Conservation (phyloP, 1,139 yeast species). For the Pichia sp. region DNA sequence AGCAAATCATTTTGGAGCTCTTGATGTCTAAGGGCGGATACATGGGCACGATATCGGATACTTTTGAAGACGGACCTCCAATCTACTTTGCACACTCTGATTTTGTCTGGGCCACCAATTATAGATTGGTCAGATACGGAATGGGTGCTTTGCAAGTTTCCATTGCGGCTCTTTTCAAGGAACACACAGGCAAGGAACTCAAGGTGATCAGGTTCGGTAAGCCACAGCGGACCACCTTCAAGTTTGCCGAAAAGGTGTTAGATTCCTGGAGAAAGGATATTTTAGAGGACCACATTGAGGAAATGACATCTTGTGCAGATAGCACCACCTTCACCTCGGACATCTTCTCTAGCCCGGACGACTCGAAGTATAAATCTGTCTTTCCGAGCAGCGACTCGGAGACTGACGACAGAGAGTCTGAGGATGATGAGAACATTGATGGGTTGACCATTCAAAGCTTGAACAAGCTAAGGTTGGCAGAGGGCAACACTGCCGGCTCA, state of each 20-base stretch:
- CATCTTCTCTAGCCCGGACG: slow-evolving; percentile 14
- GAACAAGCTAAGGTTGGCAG: slow-evolving; percentile 34
- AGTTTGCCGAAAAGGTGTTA: slow-evolving; percentile 71
- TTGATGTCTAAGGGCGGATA: slow-evolving; percentile 69
- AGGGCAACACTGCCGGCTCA: background rate
- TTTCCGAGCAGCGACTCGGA: slow-evolving; percentile 25
- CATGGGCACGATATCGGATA: slow-evolving; percentile 72
- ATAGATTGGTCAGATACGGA: slow-evolving; percentile 73
- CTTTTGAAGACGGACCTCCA: slow-evolving; percentile 72
- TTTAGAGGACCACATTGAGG: slow-evolving; percentile 65
- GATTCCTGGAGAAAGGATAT: slow-evolving; percentile 75
- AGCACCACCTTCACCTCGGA: slow-evolving; percentile 10
- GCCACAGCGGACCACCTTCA: slow-evolving; percentile 83
- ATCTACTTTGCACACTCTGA: slow-evolving; percentile 85
- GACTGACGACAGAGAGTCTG: slow-evolving; percentile 32
- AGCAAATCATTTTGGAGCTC: slow-evolving; percentile 76
- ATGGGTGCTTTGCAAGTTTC: slow-evolving; percentile 89
- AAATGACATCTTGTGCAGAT: slow-evolving; percentile 36
- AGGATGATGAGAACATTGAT: slow-evolving; percentile 31
- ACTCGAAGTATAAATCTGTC: slow-evolving; percentile 10
- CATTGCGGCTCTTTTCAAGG: slow-evolving; percentile 74
- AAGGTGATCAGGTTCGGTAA: slow-evolving; percentile 78
- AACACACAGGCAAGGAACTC: slow-evolving; percentile 74
- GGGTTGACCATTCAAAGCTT: slow-evolving; percentile 37
- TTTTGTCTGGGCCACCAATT: slow-evolving; percentile 85